A percentile compares a stretch with the other conserved stretches of the same genome.
phyloP scores from a whole-genome alignment of 2,329 filamentous ascomycete genomes.

The Exophiala sp. region DNA sequence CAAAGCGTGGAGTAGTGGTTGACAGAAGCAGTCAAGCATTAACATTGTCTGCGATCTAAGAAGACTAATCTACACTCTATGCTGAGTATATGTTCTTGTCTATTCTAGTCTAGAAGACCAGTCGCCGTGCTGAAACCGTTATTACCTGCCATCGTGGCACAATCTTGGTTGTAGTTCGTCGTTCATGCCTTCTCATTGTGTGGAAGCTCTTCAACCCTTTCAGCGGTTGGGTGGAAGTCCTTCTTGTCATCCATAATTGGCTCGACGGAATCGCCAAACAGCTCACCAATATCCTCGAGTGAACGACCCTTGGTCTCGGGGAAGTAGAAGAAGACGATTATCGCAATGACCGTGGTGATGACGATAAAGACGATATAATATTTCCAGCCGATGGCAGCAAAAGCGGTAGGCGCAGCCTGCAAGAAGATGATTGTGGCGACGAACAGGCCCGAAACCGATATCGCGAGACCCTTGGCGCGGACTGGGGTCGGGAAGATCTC shows the following conservation, averaged over 20 bases:
- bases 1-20: too few relatives aligned
- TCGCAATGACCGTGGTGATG: slow-evolving; percentile 55
- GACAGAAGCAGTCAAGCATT: too few relatives aligned
- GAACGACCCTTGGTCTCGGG: slow-evolving; percentile 68
- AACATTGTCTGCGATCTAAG: too few relatives aligned
- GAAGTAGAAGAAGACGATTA: slow-evolving; percentile 65
- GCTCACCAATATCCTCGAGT: slow-evolving; percentile 67
- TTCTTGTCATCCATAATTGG: slow-evolving; percentile 1
- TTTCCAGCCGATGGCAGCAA: slow-evolving; percentile 33
- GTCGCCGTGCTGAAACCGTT: too few relatives aligned
- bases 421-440: slow-evolving; percentile 16
- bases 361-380: slow-evolving; percentile 32
- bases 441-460: slow-evolving; percentile 18
- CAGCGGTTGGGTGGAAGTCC: background rate
- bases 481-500: slow-evolving; percentile 72
- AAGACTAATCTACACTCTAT: too few relatives aligned
- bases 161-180: too few relatives aligned
- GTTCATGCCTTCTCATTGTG: background rate
- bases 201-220: background rate
- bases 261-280: slow-evolving; percentile 46
- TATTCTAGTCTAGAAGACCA: too few relatives aligned
- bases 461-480: slow-evolving; percentile 58
- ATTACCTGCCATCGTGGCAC: too few relatives aligned
- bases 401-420: slow-evolving; percentile 24
- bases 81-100: too few relatives aligned